These are phyloP conservation scores for Agrocybe praecox DNA, from an alignment of 768 basidiomycete genomes.

Conservation along the genomic window DNA sequence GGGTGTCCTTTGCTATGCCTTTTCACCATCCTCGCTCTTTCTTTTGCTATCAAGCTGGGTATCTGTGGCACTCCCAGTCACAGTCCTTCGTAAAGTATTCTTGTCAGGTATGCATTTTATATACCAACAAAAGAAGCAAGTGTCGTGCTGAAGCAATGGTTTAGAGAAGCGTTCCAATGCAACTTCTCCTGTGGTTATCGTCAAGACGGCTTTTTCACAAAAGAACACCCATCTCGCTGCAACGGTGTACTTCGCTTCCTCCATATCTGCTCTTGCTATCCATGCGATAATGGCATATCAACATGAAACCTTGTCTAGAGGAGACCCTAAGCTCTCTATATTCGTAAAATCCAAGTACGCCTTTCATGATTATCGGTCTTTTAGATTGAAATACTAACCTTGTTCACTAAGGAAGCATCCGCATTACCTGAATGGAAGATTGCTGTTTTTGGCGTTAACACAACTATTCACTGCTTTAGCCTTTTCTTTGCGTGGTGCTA, in stretches of 20 bases:
- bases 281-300: conserved; percentile 42
- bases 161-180: conserved; percentile 50
- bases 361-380: background rate
- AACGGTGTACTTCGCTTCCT: conserved; percentile 47
- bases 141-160: too few species aligned
- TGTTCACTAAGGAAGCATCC: conserved; percentile 62
- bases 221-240: conserved; percentile 47
- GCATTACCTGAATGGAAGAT: conserved; percentile 68
- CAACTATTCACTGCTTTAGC: conserved; percentile 50
- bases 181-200: conserved; percentile 52
- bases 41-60: conserved; percentile 49
- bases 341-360: conserved; percentile 72
- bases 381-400: background rate
- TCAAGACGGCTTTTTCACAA: conserved; percentile 50
- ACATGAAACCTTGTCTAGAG: conserved; percentile 28
- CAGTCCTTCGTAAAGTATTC: conserved; percentile 59
- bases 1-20: conserved; percentile 34
- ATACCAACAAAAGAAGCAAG: background rate
- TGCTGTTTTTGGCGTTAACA: conserved; percentile 59
- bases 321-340: conserved; percentile 47
- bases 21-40: conserved; percentile 46
- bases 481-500: conserved; percentile 58
- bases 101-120: conserved; percentile 51
- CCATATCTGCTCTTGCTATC: conserved; percentile 42
- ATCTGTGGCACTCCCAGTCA: conserved; percentile 54